Evolutionary conservation across 2,329 filamentous ascomycete species (phyloP).

Genomic region (Talaromyces piceae): DNA sequence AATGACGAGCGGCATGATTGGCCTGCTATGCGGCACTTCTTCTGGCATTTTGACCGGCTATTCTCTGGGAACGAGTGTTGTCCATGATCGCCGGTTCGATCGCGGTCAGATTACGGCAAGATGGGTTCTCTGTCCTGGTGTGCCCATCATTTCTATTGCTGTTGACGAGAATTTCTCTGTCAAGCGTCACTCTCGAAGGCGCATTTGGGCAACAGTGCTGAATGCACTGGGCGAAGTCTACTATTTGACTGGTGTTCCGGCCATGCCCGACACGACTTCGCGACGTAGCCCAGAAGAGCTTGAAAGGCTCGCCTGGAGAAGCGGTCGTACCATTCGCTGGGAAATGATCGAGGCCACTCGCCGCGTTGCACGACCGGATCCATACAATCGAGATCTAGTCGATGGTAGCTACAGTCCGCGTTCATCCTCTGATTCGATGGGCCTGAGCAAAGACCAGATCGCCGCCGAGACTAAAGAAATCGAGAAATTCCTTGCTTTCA

Average conservation of each 20-base stretch:
- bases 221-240: constrained; percentile 91
- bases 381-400: constrained; percentile 59
- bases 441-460: constrained; percentile 62
- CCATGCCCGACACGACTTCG: constrained; percentile 26
- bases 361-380: constrained; percentile 63
- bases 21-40: constrained; percentile 76
- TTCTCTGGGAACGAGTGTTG: constrained; percentile 57
- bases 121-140: constrained; percentile 86
- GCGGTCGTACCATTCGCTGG: constrained; percentile 74
- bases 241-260: constrained; percentile 67
- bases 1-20: constrained; percentile 68
- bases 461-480: constrained; percentile 73
- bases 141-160: constrained; percentile 76
- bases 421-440: constrained; percentile 67
- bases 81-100: constrained; percentile 55
- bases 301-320: constrained; percentile 67
- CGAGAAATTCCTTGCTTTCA: constrained; percentile 63
- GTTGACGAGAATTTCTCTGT: constrained; percentile 76
- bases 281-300: constrained; percentile 43
- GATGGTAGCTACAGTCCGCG: constrained; percentile 74
- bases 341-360: constrained; percentile 70
- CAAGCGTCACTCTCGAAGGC: constrained; percentile 59
- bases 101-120: constrained; percentile 76
- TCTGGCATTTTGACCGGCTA: constrained; percentile 77
- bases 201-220: constrained; percentile 85